phyloP scores from a whole-genome alignment of 2,329 filamentous ascomycete species.

The Blumeria hordei region DNA sequence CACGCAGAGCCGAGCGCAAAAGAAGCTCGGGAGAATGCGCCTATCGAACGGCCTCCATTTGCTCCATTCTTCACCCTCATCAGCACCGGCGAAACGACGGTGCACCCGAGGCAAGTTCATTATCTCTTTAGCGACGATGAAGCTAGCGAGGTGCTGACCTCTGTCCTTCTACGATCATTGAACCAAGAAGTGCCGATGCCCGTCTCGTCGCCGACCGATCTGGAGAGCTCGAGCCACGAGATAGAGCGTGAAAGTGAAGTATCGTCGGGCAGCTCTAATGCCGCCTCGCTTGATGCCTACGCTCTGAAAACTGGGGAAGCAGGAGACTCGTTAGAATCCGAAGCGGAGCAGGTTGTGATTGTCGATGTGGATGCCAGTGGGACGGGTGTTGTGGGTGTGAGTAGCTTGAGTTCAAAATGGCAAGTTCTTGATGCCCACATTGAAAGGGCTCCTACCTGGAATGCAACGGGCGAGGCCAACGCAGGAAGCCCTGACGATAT shows the following conservation, averaged over 20 bases:
- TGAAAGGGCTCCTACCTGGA: conserved; percentile 36
- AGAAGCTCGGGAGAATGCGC: background rate
- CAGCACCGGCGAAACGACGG: conserved; percentile 34
- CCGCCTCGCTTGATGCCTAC: background rate
- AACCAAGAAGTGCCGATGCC: background rate
- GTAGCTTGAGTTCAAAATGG: conserved; percentile 54
- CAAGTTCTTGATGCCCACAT: conserved; percentile 31
- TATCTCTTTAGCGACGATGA: conserved; percentile 93
- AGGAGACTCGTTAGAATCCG: conserved; percentile 4
- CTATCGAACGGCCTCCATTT: conserved; percentile 21
- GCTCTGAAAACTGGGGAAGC: background rate
- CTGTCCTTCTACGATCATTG: conserved; percentile 24
- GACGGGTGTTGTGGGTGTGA: conserved; percentile 38
- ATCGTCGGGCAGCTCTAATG: background rate
- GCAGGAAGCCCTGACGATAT: conserved; percentile 9
- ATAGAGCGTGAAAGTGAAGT: too few species aligned
- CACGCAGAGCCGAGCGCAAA: background rate
- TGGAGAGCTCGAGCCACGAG: background rate
- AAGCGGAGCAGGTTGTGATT: conserved; percentile 22
- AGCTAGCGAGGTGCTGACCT: conserved; percentile 42
- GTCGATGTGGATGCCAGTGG: conserved; percentile 26
- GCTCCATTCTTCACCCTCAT: conserved; percentile 69
- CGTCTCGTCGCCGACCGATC: background rate
- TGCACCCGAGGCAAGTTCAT: conserved; percentile 57
- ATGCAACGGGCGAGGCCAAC: conserved; percentile 20